phyloP scores from a whole-genome alignment of 2,329 filamentous ascomycete genomes.

The Ascochyta pisi region DNA sequence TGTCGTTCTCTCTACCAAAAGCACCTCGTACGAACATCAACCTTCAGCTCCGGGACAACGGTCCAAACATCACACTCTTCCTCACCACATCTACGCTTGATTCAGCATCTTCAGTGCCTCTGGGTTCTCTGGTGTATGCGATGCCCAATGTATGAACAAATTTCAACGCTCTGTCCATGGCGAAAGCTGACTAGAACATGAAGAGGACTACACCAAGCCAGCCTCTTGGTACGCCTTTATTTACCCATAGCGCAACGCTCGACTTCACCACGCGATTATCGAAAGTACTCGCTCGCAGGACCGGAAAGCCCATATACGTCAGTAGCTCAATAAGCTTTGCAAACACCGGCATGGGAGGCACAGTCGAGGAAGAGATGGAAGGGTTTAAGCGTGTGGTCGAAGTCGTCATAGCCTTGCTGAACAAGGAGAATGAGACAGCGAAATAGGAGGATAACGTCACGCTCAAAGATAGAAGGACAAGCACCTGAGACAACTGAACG shows the following conservation, averaged over 20 bases:
- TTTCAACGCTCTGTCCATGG: neutral
- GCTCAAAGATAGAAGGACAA: too few relatives aligned
- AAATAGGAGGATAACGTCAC: neutral
- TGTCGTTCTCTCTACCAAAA: conserved; percentile 64
- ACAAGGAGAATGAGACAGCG: neutral
- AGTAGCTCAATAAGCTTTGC: conserved; percentile 84
- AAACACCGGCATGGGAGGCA: conserved; percentile 75
- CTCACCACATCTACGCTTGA: conserved; percentile 60
- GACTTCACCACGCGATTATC: conserved; percentile 89
- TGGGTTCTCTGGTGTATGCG: conserved; percentile 94
- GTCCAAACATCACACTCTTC: conserved; percentile 62
- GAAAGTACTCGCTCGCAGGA: conserved; percentile 78
- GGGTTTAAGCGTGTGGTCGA: conserved; percentile 78
- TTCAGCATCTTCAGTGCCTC: conserved; percentile 44
- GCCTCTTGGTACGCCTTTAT: conserved; percentile 80
- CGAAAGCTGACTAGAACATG: too few relatives aligned
- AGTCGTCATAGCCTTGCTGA: conserved; percentile 59
- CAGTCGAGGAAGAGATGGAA: conserved; percentile 93
- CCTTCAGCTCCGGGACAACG: conserved; percentile 63
- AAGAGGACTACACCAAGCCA: conserved; percentile 57
- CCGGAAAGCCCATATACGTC: conserved; percentile 82
- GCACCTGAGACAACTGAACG: neutral
- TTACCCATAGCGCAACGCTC: conserved; percentile 74
- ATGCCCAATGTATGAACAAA: conserved; percentile 76
- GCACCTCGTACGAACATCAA: conserved; percentile 65